Conservation (phyloP, 768 basidiomycete species). For the Phanerochaete carnosa region DNA sequence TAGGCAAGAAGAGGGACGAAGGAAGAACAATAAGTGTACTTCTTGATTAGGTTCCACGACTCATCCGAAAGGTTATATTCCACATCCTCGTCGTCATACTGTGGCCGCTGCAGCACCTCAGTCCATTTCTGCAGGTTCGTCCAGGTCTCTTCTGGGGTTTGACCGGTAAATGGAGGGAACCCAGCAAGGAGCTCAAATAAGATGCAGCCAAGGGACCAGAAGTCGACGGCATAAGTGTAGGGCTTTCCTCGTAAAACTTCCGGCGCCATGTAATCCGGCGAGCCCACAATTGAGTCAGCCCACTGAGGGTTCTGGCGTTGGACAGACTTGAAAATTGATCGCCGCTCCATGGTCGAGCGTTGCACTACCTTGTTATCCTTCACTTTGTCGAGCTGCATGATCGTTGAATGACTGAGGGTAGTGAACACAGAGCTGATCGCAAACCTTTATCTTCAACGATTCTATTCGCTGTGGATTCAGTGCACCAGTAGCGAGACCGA, state of each 20-base stretch:
- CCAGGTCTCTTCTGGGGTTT: conserved; percentile 97
- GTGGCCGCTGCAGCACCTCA: conserved; percentile 84
- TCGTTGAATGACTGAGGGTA: conserved; percentile 9
- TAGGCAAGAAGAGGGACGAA: conserved; percentile 4
- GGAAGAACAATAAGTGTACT: conserved; percentile 41
- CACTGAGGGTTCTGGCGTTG: conserved; percentile 88
- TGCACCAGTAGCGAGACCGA: conserved; percentile 95
- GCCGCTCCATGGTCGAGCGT: conserved; percentile 90
- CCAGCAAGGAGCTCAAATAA: conserved; percentile 96
- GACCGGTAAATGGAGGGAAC: conserved; percentile 97
- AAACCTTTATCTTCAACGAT: conserved; percentile 87
- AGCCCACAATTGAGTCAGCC: conserved; percentile 96
- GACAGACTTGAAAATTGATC: conserved; percentile 92
- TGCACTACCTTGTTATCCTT: conserved; percentile 90
- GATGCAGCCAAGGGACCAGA: conserved; percentile 98
- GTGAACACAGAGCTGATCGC: conserved; percentile 4
- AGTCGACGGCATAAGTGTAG: conserved; percentile 95
- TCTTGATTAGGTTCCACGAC: conserved; percentile 92
- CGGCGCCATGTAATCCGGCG: conserved; percentile 98
- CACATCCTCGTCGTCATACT: conserved; percentile 92
- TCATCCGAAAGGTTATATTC: conserved; percentile 92
- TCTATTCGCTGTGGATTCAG: conserved; percentile 94
- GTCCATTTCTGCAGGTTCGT: conserved; percentile 98
- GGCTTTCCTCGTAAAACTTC: conserved; percentile 93
- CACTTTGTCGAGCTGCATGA: conserved; percentile 83